A percentile compares a stretch with the other conserved stretches of the same genome.
Conservation (phyloP, 2,329 filamentous ascomycete species). For the Fusarium fracticaudum region DNA sequence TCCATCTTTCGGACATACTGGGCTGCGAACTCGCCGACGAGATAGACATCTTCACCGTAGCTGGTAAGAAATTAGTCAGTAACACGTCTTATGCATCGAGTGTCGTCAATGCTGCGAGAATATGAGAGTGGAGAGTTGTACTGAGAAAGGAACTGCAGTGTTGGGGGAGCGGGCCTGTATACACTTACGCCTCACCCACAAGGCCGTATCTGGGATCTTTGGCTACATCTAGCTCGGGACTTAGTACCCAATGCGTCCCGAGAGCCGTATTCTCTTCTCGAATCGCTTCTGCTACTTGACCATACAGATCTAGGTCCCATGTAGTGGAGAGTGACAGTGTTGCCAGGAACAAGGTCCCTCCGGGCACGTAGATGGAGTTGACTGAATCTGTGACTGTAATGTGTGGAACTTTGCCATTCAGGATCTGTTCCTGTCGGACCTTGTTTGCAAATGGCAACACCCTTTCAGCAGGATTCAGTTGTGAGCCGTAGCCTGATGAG, state of each 20-base stretch:
- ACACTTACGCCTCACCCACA: not conserved
- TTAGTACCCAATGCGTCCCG: not conserved
- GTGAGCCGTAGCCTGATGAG: not conserved
- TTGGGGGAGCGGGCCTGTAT: not conserved
- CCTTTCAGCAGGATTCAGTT: not conserved
- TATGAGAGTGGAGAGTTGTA: rapidly evolving
- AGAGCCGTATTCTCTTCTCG: not conserved
- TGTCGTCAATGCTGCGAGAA: rapidly evolving
- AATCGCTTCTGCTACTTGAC: not conserved
- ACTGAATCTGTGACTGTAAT: not conserved
- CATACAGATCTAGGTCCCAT: not conserved
- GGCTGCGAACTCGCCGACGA: not conserved
- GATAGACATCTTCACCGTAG: not conserved
- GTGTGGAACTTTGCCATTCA: not conserved
- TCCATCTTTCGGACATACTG: not conserved
- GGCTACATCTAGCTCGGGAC: not conserved
- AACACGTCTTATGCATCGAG: rapidly evolving
- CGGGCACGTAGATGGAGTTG: not conserved
- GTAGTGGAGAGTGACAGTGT: not conserved
- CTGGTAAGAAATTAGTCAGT: not conserved
- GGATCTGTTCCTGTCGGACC: not conserved
- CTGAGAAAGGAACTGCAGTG: no score
- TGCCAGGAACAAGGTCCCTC: not conserved
- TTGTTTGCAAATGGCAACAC: not conserved
- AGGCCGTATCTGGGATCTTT: not conserved